These are phyloP conservation scores for Kitagawia praeruptora DNA, from an alignment of 129 eudicot species.

Conservation along the genomic window DNA sequence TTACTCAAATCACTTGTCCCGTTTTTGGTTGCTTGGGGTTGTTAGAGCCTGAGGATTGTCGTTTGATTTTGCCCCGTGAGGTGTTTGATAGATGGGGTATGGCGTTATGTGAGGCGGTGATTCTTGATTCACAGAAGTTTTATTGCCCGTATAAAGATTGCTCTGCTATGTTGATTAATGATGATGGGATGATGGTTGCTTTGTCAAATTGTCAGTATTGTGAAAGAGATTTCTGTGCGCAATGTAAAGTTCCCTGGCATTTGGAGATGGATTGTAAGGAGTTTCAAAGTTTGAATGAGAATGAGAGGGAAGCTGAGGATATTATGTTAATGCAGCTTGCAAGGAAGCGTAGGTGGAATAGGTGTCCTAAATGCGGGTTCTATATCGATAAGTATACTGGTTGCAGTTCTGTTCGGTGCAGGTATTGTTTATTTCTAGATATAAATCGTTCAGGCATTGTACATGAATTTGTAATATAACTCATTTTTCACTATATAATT, in stretches of 20 bases:
- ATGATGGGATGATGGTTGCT: constrained; percentile 15
- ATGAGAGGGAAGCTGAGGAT: constrained; percentile 39
- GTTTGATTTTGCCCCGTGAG: constrained; percentile 1
- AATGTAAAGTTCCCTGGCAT: constrained; percentile 57
- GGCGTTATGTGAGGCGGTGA: constrained; percentile 24
- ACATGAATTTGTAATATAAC: no score
- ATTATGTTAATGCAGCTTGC: constrained; percentile 37
- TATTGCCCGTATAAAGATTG: constrained; percentile 59
- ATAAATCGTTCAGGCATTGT: background rate
- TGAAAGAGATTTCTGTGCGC: constrained; percentile 30
- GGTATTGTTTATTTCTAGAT: constrained; percentile 11
- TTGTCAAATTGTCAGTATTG: constrained; percentile 42
- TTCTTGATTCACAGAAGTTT: constrained; percentile 25
- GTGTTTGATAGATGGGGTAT: constrained; percentile 44
- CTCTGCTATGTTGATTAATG: constrained; percentile 42
- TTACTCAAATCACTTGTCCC: constrained; percentile 27
- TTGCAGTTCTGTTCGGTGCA: constrained; percentile 38
- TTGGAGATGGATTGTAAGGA: constrained; percentile 32
- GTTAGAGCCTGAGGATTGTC: background rate
- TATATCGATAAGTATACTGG: constrained; percentile 34
- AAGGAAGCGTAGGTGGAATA: constrained; percentile 26
- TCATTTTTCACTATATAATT: no score
- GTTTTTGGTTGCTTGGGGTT: constrained; percentile 16
- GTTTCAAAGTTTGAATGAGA: constrained; percentile 29
- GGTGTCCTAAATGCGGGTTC: constrained; percentile 34